A percentile compares a stretch with the other conserved stretches of the same genome.
Evolutionary conservation across 345 rosid species (phyloP).

Genomic region (Pistacia vera): DNA sequence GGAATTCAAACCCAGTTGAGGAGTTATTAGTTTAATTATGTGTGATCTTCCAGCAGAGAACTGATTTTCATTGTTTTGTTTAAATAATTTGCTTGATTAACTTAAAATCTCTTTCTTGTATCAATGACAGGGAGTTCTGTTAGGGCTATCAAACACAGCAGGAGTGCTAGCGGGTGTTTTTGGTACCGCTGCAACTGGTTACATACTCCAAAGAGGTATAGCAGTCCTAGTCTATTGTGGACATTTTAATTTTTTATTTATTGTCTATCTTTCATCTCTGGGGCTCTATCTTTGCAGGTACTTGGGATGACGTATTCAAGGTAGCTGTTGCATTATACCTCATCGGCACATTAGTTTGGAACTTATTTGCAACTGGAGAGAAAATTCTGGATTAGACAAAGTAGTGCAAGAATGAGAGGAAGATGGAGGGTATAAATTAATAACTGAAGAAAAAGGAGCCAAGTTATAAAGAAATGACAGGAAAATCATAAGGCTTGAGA

Average conservation of each 20-base stretch:
- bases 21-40: background rate
- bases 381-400: conserved; percentile 67
- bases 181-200: conserved; percentile 96
- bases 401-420: background rate
- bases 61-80: background rate
- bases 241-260: background rate
- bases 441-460: conserved; percentile 2
- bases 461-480: conserved; percentile 15
- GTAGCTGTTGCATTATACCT: conserved; percentile 82
- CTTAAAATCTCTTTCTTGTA: background rate
- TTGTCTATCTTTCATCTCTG: background rate
- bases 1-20: background rate
- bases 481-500: background rate
- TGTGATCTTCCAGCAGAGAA: background rate
- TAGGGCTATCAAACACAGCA: conserved; percentile 93
- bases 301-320: conserved; percentile 98
- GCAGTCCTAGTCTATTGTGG: background rate
- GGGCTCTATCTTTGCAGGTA: conserved; percentile 46
- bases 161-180: conserved; percentile 96
- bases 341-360: conserved; percentile 86
- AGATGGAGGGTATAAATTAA: conserved; percentile 4
- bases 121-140: conserved; percentile 75
- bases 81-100: background rate
- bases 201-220: conserved; percentile 86
- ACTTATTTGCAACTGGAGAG: conserved; percentile 89